phyloP scores from a whole-genome alignment of 2,329 filamentous ascomycete genomes.

The Dothistroma septosporum region DNA sequence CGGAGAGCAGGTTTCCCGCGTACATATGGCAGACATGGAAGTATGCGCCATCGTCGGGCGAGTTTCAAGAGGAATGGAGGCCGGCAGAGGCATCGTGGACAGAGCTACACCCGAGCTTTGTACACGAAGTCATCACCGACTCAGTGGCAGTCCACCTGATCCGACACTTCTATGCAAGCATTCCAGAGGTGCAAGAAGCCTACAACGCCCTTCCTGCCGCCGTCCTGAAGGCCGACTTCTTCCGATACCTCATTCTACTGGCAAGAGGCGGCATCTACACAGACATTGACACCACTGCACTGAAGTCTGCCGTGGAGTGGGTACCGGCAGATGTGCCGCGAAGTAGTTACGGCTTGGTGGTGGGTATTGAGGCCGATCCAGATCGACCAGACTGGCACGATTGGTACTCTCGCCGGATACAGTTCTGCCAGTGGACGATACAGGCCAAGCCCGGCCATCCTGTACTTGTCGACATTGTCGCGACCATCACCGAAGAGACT shows the following conservation, averaged over 20 bases:
- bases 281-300: conserved; percentile 79
- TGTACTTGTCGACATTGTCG: conserved; percentile 79
- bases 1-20: conserved; percentile 82
- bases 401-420: conserved; percentile 94
- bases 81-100: conserved; percentile 88
- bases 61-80: conserved; percentile 71
- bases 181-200: conserved; percentile 48
- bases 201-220: conserved; percentile 47
- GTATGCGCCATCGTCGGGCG: conserved; percentile 68
- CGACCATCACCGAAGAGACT: conserved; percentile 78
- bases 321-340: conserved; percentile 73
- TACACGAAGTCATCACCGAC: conserved; percentile 97
- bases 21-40: conserved; percentile 99
- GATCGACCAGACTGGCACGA: conserved; percentile 87
- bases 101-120: conserved; percentile 78
- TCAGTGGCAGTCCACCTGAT: conserved; percentile 76
- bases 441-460: conserved; percentile 93
- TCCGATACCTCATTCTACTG: conserved; percentile 67
- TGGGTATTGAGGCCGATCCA: conserved; percentile 95
- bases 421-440: conserved; percentile 99
- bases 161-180: conserved; percentile 76
- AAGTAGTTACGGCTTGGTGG: conserved; percentile 74
- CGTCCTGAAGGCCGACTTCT: conserved; percentile 61
- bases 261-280: conserved; percentile 76
- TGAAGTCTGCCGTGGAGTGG: conserved; percentile 83